A percentile compares a stretch with the other conserved stretches of the same genome.
Evolutionary conservation across 345 rosid genomes (phyloP).

Genomic region (Corchorus capsularis): DNA sequence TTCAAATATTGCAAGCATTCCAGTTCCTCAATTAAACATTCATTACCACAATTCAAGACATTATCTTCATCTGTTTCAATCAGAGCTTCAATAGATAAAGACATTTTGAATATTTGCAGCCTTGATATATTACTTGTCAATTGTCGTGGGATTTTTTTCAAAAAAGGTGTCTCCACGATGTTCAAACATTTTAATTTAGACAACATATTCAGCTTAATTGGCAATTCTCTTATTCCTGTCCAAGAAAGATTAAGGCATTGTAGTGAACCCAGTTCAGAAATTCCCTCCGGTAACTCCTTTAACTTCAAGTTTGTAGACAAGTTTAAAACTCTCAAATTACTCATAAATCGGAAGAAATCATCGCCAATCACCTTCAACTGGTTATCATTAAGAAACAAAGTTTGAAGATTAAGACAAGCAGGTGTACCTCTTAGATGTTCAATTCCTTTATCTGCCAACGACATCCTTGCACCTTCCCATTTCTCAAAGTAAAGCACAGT

Average conservation of each 20-base stretch:
- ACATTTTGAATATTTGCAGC: no score
- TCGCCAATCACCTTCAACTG: neutral
- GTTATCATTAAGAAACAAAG: constrained; percentile 10
- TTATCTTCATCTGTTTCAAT: no score
- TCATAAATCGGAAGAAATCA: constrained; percentile 2
- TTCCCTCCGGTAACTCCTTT: neutral
- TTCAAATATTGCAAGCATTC: no score
- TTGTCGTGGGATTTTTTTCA: no score
- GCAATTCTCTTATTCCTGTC: neutral
- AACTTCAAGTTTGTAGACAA: neutral
- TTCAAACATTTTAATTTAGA: no score
- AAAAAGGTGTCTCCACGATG: no score
- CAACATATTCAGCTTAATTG: no score
- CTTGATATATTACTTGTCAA: no score
- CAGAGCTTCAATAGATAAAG: no score
- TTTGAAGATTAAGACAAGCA: neutral
- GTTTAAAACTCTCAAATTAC: neutral
- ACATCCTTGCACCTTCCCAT: constrained; percentile 8
- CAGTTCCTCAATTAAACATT: no score
- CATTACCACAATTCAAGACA: no score
- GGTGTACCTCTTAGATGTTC: neutral
- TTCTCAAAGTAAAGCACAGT: neutral
- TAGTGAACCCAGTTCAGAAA: constrained; percentile 10
- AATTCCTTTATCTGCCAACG: neutral
- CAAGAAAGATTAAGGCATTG: neutral